Evolutionary conservation across 2,329 filamentous ascomycete genomes (phyloP).

Genomic region (Colletotrichum coccodes): DNA sequence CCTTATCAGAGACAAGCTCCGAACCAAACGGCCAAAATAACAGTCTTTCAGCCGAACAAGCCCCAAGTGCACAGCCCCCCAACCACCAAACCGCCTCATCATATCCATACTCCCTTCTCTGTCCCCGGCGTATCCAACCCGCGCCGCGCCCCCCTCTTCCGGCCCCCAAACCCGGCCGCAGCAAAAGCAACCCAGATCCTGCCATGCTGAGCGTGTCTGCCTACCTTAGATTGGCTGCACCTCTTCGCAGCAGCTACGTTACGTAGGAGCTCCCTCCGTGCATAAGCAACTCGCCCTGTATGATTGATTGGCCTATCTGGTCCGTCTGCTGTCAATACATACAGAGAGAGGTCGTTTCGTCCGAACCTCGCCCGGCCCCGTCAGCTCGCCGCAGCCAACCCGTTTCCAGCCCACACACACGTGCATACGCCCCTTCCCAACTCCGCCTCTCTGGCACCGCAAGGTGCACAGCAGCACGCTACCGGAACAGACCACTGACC

Average conservation of each 20-base stretch:
- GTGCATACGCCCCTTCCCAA: not conserved
- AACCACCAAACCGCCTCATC: too few species aligned
- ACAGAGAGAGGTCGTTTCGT: too few species aligned
- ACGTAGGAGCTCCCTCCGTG: not conserved
- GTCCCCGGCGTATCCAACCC: not conserved
- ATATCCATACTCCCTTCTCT: too few species aligned
- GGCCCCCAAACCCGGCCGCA: constrained; percentile 18
- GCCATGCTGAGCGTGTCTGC: too few species aligned
- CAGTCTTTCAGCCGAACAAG: too few species aligned
- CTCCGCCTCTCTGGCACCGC: not conserved
- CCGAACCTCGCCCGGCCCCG: not conserved
- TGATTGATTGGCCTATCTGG: not conserved
- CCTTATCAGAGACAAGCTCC: not conserved
- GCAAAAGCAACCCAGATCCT: constrained; percentile 6
- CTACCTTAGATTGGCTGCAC: too few species aligned
- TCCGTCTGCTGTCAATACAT: too few species aligned
- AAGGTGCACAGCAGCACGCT: not conserved
- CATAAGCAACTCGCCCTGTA: not conserved
- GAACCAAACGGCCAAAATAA: not conserved
- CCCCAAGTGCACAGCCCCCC: not conserved
- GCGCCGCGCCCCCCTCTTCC: not conserved
- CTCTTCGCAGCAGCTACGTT: not conserved
- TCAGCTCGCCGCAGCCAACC: not conserved
- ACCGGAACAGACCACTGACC: not conserved
- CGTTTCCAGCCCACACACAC: not conserved